phyloP scores from a whole-genome alignment of 768 basidiomycete species.

The Antrodiella citrinella region DNA sequence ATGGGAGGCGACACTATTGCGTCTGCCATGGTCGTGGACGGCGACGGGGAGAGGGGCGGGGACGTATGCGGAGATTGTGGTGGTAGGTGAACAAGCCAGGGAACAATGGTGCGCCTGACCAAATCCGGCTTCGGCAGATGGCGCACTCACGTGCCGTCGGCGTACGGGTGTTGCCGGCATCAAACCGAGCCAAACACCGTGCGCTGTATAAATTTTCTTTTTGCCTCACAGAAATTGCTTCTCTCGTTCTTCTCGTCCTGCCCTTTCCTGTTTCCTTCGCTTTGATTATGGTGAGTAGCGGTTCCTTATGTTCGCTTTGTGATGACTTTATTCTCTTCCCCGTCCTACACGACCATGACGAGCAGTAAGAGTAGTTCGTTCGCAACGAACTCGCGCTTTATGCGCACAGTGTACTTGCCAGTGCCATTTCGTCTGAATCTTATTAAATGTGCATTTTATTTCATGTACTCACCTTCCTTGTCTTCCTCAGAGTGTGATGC shows the following conservation, averaged over 20 bases:
- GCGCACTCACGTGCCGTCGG: neutral
- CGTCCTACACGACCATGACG: slow-evolving; percentile 88
- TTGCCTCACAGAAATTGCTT: neutral
- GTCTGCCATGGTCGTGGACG: neutral
- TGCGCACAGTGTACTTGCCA: slow-evolving; percentile 77
- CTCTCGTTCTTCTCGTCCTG: neutral
- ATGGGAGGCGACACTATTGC: neutral
- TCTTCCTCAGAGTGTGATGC: no score
- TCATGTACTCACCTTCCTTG: neutral
- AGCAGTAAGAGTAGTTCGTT: slow-evolving; percentile 72
- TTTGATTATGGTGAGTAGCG: neutral
- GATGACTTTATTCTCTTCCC: slow-evolving; percentile 87
- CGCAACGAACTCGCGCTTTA: slow-evolving; percentile 62
- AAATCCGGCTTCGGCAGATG: neutral
- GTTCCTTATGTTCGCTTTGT: neutral
- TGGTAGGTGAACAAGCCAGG: neutral
- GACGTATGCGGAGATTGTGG: neutral
- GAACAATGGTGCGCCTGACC: neutral
- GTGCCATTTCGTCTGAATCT: slow-evolving; percentile 76
- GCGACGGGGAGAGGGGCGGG: neutral
- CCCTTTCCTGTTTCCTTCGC: neutral
- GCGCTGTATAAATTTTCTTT: neutral
- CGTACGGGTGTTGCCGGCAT: neutral
- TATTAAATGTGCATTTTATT: neutral
- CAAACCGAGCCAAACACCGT: neutral